phyloP scores from a whole-genome alignment of 139 green algal genomes.

The Diplosphaera chodatii region DNA sequence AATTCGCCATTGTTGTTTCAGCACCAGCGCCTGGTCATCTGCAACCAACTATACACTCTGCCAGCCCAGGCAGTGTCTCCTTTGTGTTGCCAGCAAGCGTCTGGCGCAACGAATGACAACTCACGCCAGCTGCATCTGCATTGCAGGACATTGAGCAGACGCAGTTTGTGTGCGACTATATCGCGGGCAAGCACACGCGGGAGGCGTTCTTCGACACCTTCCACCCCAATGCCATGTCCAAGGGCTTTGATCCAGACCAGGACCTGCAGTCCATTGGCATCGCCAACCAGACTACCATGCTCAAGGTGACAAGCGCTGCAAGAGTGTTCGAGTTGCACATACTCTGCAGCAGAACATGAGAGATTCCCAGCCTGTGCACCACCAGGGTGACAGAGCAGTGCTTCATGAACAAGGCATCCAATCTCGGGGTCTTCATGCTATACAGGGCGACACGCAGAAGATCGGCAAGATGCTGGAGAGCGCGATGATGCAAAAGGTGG shows the following conservation, averaged over 20 bases:
- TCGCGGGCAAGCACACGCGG: conserved; percentile 33
- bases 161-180: conserved; percentile 92
- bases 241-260: conserved; percentile 89
- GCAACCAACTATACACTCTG: too few relatives aligned
- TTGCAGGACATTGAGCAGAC: conserved; percentile 89
- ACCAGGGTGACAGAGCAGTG: too few relatives aligned
- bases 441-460: conserved; percentile 91
- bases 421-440: conserved; percentile 56
- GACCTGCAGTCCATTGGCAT: conserved; percentile 86
- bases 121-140: too few relatives aligned
- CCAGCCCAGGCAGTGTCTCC: too few relatives aligned
- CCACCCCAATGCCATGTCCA: conserved; percentile 68
- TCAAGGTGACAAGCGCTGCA: conserved; percentile 54
- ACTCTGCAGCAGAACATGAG: too few relatives aligned
- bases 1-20: too few relatives aligned
- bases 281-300: conserved; percentile 99
- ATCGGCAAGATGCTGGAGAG: conserved; percentile 97
- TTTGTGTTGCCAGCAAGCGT: too few relatives aligned
- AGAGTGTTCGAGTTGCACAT: too few relatives aligned
- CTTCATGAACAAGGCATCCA: too few relatives aligned
- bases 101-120: too few relatives aligned
- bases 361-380: too few relatives aligned
- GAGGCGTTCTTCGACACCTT: conserved; percentile 92
- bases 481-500: conserved; percentile 96
- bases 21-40: too few relatives aligned